phyloP scores from a whole-genome alignment of 768 basidiomycete species.

The Neoboletus brunneissimus region DNA sequence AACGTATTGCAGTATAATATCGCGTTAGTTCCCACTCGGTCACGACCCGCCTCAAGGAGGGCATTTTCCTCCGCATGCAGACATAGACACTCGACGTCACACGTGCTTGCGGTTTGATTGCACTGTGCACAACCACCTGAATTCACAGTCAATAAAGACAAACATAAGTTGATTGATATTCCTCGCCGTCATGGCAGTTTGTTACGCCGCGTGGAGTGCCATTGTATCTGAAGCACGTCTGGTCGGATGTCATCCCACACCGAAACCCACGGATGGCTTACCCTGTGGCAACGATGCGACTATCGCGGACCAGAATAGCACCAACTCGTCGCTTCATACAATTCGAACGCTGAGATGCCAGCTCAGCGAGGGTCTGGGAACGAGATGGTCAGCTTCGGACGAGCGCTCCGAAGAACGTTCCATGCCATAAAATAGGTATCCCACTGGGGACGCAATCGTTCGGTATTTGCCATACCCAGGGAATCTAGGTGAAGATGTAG shows the following conservation, averaged over 20 bases:
- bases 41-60: slow-evolving; percentile 87
- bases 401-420: neutral
- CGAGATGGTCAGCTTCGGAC: slow-evolving; percentile 3
- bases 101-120: slow-evolving; percentile 49
- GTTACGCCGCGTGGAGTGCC: slow-evolving; percentile 87
- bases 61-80: slow-evolving; percentile 99
- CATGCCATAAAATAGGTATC: slow-evolving; percentile 96
- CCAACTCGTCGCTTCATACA: slow-evolving; percentile 98
- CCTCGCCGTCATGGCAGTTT: slow-evolving; percentile 64
- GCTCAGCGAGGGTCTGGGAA: slow-evolving; percentile 75
- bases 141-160: slow-evolving; percentile 50
- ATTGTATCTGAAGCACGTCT: slow-evolving; percentile 67
- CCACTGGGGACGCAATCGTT: slow-evolving; percentile 86
- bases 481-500: slow-evolving; percentile 64
- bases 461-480: slow-evolving; percentile 65
- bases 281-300: slow-evolving; percentile 79
- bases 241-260: neutral
- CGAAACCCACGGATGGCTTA: slow-evolving; percentile 30
- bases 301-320: slow-evolving; percentile 84
- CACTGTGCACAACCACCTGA: slow-evolving; percentile 89
- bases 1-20: slow-evolving; percentile 99
- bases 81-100: slow-evolving; percentile 80
- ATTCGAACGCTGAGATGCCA: slow-evolving; percentile 87
- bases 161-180: neutral
- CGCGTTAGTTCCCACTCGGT: slow-evolving; percentile 76